These are phyloP conservation scores for Solanum tarapatanum DNA, from an alignment of 257 asterid genomes.

Conservation along the genomic window DNA sequence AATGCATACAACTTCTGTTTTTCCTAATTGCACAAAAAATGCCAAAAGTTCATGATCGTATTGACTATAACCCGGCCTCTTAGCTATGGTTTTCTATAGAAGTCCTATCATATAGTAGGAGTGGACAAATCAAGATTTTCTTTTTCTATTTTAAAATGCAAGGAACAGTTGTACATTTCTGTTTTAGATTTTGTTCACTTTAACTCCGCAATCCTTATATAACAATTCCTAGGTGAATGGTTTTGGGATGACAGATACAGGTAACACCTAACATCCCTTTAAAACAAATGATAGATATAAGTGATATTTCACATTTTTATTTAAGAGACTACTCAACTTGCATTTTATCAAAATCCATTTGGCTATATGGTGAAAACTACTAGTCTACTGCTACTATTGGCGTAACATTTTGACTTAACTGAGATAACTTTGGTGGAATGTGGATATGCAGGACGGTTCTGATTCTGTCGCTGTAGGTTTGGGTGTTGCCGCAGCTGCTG, in stretches of 20 bases:
- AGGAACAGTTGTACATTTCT: background rate
- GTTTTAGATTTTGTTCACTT: background rate
- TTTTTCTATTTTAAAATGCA: background rate
- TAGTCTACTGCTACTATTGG: background rate
- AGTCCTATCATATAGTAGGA: background rate
- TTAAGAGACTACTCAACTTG: background rate
- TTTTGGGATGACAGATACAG: background rate
- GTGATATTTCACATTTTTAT: background rate
- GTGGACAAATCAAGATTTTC: background rate
- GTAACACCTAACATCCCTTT: background rate
- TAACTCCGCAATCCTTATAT: background rate
- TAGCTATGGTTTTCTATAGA: background rate
- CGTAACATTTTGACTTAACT: background rate
- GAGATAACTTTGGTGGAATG: background rate
- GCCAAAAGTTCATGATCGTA: background rate
- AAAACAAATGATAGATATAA: background rate
- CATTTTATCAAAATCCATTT: background rate
- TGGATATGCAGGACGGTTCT: conserved; percentile 39
- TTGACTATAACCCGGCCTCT: background rate
- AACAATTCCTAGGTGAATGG: background rate
- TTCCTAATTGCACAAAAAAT: background rate
- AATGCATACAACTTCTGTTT: background rate
- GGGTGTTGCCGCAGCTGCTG: conserved; percentile 70
- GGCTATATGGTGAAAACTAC: background rate
- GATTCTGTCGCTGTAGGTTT: conserved; percentile 42